phyloP scores from a whole-genome alignment of 257 asterid genomes.

The Fraxinus excelsior region DNA sequence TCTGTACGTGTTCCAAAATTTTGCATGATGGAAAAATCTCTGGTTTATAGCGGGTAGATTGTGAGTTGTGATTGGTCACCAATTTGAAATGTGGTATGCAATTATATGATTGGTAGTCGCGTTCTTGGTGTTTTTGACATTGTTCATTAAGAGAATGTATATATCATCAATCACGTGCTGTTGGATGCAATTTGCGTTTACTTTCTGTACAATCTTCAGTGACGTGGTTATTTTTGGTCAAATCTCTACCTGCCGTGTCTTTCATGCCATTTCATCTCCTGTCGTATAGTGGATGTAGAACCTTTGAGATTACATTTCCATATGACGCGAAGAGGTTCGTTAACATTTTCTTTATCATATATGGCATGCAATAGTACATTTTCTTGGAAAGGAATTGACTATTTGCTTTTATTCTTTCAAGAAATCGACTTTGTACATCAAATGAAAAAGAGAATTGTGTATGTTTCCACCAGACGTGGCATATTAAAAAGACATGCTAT shows the following conservation, averaged over 20 bases:
- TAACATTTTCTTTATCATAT: conserved; percentile 13
- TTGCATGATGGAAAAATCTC: conserved; percentile 10
- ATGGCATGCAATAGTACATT: not conserved
- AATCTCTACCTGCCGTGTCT: not conserved
- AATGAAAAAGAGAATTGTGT: conserved; percentile 1
- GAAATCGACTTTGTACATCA: conserved; percentile 6
- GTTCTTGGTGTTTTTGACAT: not conserved
- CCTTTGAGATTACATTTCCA: conserved; percentile 5
- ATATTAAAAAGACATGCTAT: not conserved
- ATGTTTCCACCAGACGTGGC: not conserved
- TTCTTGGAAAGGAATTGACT: not conserved
- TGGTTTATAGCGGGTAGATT: not conserved
- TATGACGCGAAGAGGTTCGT: conserved; percentile 1
- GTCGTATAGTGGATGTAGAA: conserved; percentile 12
- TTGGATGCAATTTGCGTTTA: conserved; percentile 15
- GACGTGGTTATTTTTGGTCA: not conserved
- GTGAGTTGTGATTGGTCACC: conserved; percentile 8
- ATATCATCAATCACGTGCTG: not conserved
- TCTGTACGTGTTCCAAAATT: not conserved
- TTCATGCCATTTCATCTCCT: conserved; percentile 1
- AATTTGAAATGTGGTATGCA: not conserved
- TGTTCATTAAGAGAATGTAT: not conserved
- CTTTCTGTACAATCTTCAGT: not conserved
- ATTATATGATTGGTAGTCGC: conserved; percentile 15
- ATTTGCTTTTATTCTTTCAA: not conserved